Evolutionary conservation across 2,329 filamentous ascomycete genomes (phyloP).

Genomic region (Pseudogymnoascus sp.): DNA sequence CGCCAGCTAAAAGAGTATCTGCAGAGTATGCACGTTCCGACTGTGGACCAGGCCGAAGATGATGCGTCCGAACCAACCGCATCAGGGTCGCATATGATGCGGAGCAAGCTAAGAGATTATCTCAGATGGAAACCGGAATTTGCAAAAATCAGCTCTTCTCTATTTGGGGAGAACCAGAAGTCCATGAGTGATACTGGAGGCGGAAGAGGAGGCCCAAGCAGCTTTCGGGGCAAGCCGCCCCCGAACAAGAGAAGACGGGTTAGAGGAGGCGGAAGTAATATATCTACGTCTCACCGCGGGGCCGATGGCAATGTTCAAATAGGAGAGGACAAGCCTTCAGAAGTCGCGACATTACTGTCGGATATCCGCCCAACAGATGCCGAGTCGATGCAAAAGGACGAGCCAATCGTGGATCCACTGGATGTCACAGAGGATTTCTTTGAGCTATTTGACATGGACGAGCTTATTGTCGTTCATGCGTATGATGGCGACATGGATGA

Average conservation of each 20-base stretch:
- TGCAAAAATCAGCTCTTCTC: conserved; percentile 68
- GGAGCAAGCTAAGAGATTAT: conserved; percentile 77
- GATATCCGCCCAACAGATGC: conserved; percentile 75
- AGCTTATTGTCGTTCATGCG: conserved; percentile 80
- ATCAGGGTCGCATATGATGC: conserved; percentile 83
- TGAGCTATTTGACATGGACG: conserved; percentile 82
- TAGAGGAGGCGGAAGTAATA: conserved; percentile 64
- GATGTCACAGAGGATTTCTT: conserved; percentile 91
- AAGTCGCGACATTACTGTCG: conserved; percentile 74
- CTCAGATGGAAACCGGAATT: conserved; percentile 87
- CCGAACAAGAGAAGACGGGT: conserved; percentile 80
- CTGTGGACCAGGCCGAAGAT: conserved; percentile 33
- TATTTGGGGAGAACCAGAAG: conserved; percentile 75
- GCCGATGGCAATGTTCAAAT: conserved; percentile 68
- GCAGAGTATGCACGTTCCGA: conserved; percentile 76
- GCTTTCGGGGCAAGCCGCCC: conserved; percentile 53
- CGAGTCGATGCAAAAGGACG: conserved; percentile 67
- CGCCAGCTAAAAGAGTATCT: conserved; percentile 85
- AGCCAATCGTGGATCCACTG: conserved; percentile 69
- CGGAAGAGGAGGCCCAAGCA: conserved; percentile 32
- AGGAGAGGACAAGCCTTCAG: conserved; percentile 73
- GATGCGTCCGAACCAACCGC: conserved; percentile 45
- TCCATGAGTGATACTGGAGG: conserved; percentile 54
- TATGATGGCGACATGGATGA: conserved; percentile 96
- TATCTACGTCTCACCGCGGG: conserved; percentile 49